phyloP scores from a whole-genome alignment of 176 grass and related monocot species.

The Bromus sterilis region DNA sequence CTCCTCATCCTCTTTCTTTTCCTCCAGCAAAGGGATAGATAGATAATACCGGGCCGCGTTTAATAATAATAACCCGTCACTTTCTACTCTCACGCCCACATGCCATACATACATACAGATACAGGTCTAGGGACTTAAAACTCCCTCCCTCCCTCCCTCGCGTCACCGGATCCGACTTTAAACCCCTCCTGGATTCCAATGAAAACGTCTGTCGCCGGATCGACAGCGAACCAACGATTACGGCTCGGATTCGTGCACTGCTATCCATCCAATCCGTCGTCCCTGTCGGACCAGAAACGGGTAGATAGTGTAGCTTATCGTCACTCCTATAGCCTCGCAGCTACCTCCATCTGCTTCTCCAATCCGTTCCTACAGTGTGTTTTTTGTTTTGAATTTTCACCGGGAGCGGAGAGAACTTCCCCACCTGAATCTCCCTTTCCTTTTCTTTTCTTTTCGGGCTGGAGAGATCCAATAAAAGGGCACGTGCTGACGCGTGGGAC shows the following conservation, averaged over 20 bases:
- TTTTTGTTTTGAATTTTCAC: too few species aligned
- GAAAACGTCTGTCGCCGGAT: too few species aligned
- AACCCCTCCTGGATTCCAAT: not conserved
- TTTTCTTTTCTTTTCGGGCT: too few species aligned
- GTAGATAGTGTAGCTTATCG: not conserved
- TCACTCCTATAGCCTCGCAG: not conserved
- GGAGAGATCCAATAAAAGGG: too few species aligned
- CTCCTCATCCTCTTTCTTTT: conserved; percentile 44
- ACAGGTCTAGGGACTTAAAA: too few species aligned
- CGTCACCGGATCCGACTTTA: not conserved
- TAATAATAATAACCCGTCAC: not conserved
- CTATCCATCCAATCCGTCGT: not conserved
- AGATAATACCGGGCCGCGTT: not conserved
- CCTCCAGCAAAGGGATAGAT: too few species aligned
- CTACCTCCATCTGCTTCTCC: not conserved
- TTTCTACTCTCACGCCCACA: not conserved
- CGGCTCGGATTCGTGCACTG: not conserved
- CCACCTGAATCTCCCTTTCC: not conserved
- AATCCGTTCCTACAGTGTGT: not conserved
- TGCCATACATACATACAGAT: too few species aligned
- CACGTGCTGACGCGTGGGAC: not conserved
- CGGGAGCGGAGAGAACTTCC: too few species aligned
- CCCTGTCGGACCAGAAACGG: not conserved
- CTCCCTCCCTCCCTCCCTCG: too few species aligned
- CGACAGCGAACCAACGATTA: not conserved